Evolutionary conservation across 768 basidiomycete genomes (phyloP), one percentile per base, ranked within the genome.

Genomic region (Amanita pallidorosea): DNA sequence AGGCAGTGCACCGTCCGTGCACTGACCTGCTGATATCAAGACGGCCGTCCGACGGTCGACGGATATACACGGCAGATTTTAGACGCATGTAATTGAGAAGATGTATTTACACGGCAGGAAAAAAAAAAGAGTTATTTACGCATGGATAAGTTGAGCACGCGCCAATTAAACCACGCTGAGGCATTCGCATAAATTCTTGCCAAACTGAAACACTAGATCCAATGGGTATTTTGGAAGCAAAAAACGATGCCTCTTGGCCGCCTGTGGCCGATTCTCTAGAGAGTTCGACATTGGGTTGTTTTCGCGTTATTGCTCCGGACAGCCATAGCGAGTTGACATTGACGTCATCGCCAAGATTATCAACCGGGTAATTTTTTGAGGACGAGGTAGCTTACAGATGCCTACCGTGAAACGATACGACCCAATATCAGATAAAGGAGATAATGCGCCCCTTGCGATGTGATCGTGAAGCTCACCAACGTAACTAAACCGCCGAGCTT

Each of bases 351-450:
- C 25, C 27, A 29, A 8, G 27, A 27, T 27, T 11, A 29, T 17
- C 43, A 23, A 27, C 33, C 23, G 13, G 42, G 25, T 25, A 43
- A 43, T 22, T 27, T 22, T 27, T 29, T 27, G 43, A 45, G 43
- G 43, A 45, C 43, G 43, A 45, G 43, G 43, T 45, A 45, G 27
- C 43, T 29, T 45, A 43, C 43, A 27, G 13, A 45, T 45, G 43
- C 7, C 25, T 45, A 43, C n/a, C 22, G 22, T 43, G 42, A 43
- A 43, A n/a, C 11, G 25, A 27, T 7, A 43, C 27, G 43, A 17
- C 29, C 27, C 3, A 9, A 45, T 27, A 9, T 11, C 42, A 23
- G 27, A 27, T 43, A 7, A 43, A 25, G 42, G 25, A 43, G 42
- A 29, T 43, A 43, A 15, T 15, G 23, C 15, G 4, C 25, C 25